Evolutionary conservation across 169 alveolate genomes (phyloP), one percentile per base, ranked within the genome.

Genomic region (Babesia bovis): DNA sequence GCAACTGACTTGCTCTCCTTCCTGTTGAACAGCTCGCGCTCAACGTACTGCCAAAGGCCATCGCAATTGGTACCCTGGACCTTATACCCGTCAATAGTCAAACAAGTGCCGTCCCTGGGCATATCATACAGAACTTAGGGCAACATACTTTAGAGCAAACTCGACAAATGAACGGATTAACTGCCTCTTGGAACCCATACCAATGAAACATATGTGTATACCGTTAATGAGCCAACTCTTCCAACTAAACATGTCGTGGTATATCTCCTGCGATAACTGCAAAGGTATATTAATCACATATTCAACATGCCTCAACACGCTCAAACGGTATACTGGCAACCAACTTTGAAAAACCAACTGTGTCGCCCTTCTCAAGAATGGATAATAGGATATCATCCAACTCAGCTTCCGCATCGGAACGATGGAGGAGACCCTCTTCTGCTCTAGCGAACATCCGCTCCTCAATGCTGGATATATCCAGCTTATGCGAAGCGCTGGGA

Each of bases 141-240:
- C 3, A 19, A 41, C 72, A 1, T 55, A 76, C 87, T 82, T 42
- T 23, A 78, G 35, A 10, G 82, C 87, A 7, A 70, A 33, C 55
- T 68, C 56, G 10, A 58, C 13, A 17, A 78, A 67, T 21, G 70
- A 47, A 15, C 40, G 59, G 17, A 78, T 33, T 28, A 78, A 26
- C 26, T 78, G 63, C 19, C 87, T 53, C 57, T 65, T 69, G 19
- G 87, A 78, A 36, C 87, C 87, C 0, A 45, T 51, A 40, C 87
- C 87, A 36, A 49, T 57, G 55, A 78, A 78, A 35, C 76, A 49
- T 17, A 78, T 63, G 38, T 78, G 66, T 26, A 52, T 63, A 30
- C 87, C 82, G 36, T 78, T 78, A 12, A 68, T 65, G 60, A 78
- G n/a, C 87, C 87, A 78, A 35, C 81, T 52, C 68, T 78, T 78